A percentile compares a stretch with the other conserved stretches of the same genome.
Conservation (phyloP, 1,284 basidiomycete genomes). For the Tranzscheliella williamsii region DNA sequence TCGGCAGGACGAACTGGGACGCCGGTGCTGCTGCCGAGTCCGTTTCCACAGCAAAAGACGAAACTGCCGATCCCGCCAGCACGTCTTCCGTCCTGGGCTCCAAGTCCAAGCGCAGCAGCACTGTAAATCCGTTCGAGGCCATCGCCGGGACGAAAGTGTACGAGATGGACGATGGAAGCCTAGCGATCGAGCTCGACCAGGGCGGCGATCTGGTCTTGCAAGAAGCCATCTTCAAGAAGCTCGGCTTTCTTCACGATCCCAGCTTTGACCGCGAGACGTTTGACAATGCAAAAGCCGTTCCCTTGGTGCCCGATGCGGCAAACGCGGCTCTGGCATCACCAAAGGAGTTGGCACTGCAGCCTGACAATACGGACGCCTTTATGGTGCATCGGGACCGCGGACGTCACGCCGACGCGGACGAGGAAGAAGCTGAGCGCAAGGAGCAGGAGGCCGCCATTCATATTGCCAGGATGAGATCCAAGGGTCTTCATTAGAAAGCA, state of each 20-base stretch:
- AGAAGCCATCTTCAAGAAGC: not conserved
- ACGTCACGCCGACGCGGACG: not conserved
- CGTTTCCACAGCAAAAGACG: not conserved
- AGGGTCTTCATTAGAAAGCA: conserved; percentile 12
- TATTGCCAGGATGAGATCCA: conserved; percentile 18
- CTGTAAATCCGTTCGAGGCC: not conserved
- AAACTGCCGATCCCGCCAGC: not conserved
- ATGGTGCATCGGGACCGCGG: too few species aligned
- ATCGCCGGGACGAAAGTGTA: not conserved
- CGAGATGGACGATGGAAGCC: not conserved
- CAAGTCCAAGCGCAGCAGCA: too few species aligned
- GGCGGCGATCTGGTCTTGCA: not conserved
- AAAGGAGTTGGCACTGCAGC: too few species aligned
- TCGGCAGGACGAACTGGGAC: not conserved
- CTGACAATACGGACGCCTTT: too few species aligned
- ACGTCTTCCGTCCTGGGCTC: not conserved
- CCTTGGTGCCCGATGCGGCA: too few species aligned
- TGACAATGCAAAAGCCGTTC: too few species aligned
- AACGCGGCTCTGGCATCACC: too few species aligned
- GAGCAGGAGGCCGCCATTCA: conserved; percentile 3
- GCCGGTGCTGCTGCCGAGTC: not conserved
- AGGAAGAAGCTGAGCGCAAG: conserved; percentile 5
- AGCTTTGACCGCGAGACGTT: not conserved
- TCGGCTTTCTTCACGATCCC: not conserved
- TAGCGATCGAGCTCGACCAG: not conserved